Base-by-base conservation (phyloP, 805 yeast genomes). In the Zygosaccharomyces lentus region DNA sequence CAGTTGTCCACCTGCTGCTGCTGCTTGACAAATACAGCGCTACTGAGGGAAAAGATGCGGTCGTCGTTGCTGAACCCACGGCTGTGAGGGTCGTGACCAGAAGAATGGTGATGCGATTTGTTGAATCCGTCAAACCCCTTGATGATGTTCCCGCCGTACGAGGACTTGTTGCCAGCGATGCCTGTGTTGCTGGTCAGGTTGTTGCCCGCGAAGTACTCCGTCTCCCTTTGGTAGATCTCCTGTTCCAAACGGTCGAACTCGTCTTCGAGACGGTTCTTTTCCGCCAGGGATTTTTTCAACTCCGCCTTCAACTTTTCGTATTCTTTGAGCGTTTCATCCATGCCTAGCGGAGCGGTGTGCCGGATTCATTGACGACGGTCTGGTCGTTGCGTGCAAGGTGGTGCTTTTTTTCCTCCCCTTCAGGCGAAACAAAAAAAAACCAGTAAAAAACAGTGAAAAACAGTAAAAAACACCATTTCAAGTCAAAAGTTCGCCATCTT, bases 121-220 rank as follows among this genome's bases (percentile, higher is more conserved):
- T 82, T 73, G 58, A 86, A 84, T 55, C 80, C 84, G 40, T 90
- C 96, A 57, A 89, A 90, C 1, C 98, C 98, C 52, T 84, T 84
- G n/a, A 88, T 84, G 23, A 91, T 83, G 63, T 87, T 90, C 0
- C 96, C 68, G 10, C 53, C 48, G 23, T 52, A 51, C 10, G 52
- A 46, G n/a, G 52, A 47, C 34, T 50, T 50, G 23, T 51, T 52
- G 13, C 48, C 48, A 6, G 44, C 50, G 8, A 43, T 35, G 9
- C 44, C 37, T 4, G 45, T 41, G 35, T 34, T 43, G 19, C 37
- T 31, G 6, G 23, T 90, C 24, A 73, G 65, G 24, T 69, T 65
- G 47, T 87, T 79, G 43, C 84, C 89, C 24, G 83, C 78, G 38
- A 90, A 77, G 61, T 90, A 90, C 10, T 78, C 77, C 8, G 84